These are phyloP conservation scores for Populus nigra DNA, from an alignment of 345 rosid species.

Conservation along the genomic window DNA sequence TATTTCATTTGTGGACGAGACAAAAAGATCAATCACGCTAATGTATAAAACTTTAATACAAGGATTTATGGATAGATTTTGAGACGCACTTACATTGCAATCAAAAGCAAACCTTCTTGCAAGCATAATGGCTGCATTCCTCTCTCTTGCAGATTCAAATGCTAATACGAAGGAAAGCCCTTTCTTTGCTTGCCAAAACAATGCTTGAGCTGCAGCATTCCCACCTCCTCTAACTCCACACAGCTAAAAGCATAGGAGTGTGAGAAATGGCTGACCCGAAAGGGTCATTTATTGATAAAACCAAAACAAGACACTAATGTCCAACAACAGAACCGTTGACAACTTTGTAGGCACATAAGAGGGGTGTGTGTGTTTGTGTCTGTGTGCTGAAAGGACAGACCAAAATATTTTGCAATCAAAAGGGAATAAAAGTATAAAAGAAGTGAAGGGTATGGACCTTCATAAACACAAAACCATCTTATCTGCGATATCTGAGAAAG, in stretches of 20 bases:
- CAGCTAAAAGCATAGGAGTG: slow-evolving; percentile 35
- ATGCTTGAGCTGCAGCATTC: slow-evolving; percentile 89
- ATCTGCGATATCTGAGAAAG: not conserved
- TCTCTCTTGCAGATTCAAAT: slow-evolving; percentile 82
- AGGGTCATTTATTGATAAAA: not conserved
- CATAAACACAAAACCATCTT: not conserved
- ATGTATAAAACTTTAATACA: not conserved
- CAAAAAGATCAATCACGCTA: not conserved
- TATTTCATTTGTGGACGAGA: not conserved
- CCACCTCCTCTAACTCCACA: slow-evolving; percentile 99
- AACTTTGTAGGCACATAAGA: not conserved
- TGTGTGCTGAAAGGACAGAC: not conserved
- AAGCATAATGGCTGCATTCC: slow-evolving; percentile 90
- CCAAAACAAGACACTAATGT: not conserved
- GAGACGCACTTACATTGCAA: slow-evolving; percentile 61
- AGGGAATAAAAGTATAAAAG: not conserved
- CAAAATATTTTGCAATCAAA: not conserved
- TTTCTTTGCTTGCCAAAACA: slow-evolving; percentile 86
- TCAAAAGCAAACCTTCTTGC: slow-evolving; percentile 94
- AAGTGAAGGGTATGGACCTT: not conserved
- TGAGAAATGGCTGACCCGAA: not conserved
- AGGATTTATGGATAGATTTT: not conserved
- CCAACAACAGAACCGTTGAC: not conserved
- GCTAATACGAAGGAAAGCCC: slow-evolving; percentile 75
- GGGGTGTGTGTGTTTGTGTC: not conserved